These are phyloP conservation scores for Tetracladium maxilliforme DNA, from an alignment of 2,329 filamentous ascomycete species.

Conservation along the genomic window DNA sequence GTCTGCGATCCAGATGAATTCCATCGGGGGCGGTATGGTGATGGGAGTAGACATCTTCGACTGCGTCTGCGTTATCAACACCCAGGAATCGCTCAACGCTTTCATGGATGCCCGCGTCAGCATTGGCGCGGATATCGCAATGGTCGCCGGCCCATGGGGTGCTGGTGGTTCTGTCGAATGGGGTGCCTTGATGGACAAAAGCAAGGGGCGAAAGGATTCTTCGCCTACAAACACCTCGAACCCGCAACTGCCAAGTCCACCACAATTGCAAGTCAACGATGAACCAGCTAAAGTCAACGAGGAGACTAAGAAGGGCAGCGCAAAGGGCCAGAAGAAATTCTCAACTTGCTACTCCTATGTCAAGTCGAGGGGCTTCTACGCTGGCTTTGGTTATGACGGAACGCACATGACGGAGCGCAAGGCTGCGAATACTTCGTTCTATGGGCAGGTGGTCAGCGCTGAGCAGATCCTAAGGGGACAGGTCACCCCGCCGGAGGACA, in stretches of 20 bases:
- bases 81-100: slow-evolving; percentile 65
- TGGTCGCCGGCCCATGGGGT: slow-evolving; percentile 64
- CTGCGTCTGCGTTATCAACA: slow-evolving; percentile 87
- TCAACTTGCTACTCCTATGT: no score
- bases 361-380: slow-evolving; percentile 81
- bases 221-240: not conserved
- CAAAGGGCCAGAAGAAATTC: no score
- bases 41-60: slow-evolving; percentile 93
- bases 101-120: slow-evolving; percentile 71
- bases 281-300: slow-evolving; percentile 62
- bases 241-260: slow-evolving; percentile 4
- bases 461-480: slow-evolving; percentile 49
- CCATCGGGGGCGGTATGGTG: slow-evolving; percentile 75
- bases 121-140: slow-evolving; percentile 66
- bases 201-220: slow-evolving; percentile 3
- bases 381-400: slow-evolving; percentile 74
- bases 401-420: slow-evolving; percentile 73
- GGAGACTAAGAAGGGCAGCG: no score
- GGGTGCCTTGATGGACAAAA: slow-evolving; percentile 27
- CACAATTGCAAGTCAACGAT: no score
- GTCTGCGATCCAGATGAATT: slow-evolving; percentile 82
- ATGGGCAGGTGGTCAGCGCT: slow-evolving; percentile 49
- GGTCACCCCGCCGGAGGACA: no score
- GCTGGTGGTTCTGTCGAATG: no score
- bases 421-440: slow-evolving; percentile 83